Percentiles rank a stretch among this genome's conserved stretches.
Conservation (phyloP, 805 yeast species). For the Suhomyces pyralidae region DNA sequence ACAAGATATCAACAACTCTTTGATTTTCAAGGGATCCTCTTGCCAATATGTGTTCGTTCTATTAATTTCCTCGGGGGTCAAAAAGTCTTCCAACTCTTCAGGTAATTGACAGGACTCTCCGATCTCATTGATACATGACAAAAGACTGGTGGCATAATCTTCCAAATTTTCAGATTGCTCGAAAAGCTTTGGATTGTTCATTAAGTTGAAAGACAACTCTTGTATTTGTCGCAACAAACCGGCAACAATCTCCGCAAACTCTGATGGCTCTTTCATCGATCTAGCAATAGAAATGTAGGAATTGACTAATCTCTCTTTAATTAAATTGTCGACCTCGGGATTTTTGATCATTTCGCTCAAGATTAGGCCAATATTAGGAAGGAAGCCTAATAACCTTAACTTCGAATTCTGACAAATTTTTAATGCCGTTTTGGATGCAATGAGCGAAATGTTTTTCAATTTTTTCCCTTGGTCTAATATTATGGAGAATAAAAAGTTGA, state of each 20-base stretch:
- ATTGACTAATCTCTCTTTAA: conserved; percentile 58
- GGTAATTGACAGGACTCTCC: conserved; percentile 68
- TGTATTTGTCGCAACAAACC: conserved; percentile 20
- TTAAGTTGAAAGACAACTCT: neutral
- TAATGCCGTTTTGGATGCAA: conserved; percentile 52
- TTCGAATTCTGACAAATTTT: conserved; percentile 57
- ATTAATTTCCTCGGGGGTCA: conserved; percentile 31
- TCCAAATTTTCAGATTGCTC: conserved; percentile 18
- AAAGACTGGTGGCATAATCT: conserved; percentile 53
- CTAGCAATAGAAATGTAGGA: conserved; percentile 64
- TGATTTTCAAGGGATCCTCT: conserved; percentile 46
- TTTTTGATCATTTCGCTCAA: conserved; percentile 47
- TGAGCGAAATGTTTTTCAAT: conserved; percentile 29
- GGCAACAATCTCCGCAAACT: conserved; percentile 21
- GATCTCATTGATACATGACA: conserved; percentile 63
- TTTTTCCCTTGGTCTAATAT: conserved; percentile 24
- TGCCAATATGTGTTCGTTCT: conserved; percentile 41
- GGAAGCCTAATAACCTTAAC: conserved; percentile 33
- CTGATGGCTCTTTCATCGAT: conserved; percentile 45
- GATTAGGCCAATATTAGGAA: conserved; percentile 49
- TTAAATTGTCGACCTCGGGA: conserved; percentile 37
- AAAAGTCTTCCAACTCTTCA: conserved; percentile 45
- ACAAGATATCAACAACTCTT: conserved; percentile 38
- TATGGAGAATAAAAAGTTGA: conserved; percentile 52
- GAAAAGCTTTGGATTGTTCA: conserved; percentile 6